Evolutionary conservation across 1,139 yeast species (phyloP), one percentile per base, ranked within the genome.

Genomic region (Zygoascus meyerae): DNA sequence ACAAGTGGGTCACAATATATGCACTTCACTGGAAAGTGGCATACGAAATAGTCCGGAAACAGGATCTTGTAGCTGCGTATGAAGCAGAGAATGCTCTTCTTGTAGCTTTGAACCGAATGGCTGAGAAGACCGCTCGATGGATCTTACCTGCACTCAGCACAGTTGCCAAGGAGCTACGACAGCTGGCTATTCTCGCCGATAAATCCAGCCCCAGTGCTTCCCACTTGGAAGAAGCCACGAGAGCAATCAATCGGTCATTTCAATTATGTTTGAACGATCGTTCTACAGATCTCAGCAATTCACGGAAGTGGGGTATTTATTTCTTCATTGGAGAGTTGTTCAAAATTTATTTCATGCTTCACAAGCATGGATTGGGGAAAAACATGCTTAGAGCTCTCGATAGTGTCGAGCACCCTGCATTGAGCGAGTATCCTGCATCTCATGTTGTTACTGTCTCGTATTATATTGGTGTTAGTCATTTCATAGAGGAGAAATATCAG

Each of bases 261-360:
- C 86, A 84, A 52, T 64, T 85, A 3, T 84, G 95, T 53, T 69
- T 89, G 36, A 86, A 85, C 53, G 97, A 90, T 65, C 76, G 92
- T 51, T 81, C 79, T 49, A 71, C 75, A 12, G 81, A 78, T 41
- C 51, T 69, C 34, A 54, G 50, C 1, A 58, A 59, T 29, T 76
- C 82, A 48, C 84, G 86, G 57, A 73, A 83, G 54, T 68, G 70
- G 55, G 87, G 84, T 45, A 81, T 86, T 21, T 86, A 84, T 62
- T 81, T 76, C 62, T 83, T 89, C 61, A 78, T 87, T 36, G 83
- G 84, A 33, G 74, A 81, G 51, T 75, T 90, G 51, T 79, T 90
- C 60, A 78, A 78, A 55, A 73, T 84, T 14, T 90, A 89, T 67
- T 81, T 85, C 66, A 72, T 72, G 56, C 70, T 89, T 57, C 40